Evolutionary conservation across 1,139 yeast genomes (phyloP), one percentile per base, ranked within the genome.

Genomic region (Pichia sp.): DNA sequence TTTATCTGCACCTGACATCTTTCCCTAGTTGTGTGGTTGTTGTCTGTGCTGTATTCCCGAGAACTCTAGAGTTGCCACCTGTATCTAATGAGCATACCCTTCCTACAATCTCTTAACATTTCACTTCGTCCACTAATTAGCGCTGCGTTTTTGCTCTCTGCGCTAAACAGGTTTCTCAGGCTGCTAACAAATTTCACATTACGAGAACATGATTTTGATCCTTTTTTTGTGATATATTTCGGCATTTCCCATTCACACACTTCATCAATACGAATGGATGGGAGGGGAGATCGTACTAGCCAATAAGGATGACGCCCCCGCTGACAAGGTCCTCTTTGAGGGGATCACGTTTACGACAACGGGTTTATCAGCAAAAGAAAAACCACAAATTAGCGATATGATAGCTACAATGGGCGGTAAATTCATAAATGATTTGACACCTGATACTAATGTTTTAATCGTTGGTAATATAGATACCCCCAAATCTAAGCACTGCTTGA

Each of bases 401-500:
- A 70, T 84, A 46, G 65, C 66, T 33, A 67, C 73, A 1, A 73
- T 86, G 72, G 95, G 95, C 1, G 95, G 93, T 0, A 61, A 61
- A 8, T 78, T 77, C 57, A 73, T 73, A 50, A 71, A 73, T 40
- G 85, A 84, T 58, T 69, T 87, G 52, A 81, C 83, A 75, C 76
- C 82, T 44, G 88, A 83, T 61, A 86, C 83, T 9, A 75, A 77
- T 44, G 79, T 77, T 52, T 67, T 88, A 39, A 71, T 88, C 4
- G 93, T 87, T 17, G 95, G 93, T 1, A 75, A 75, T 47, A 63
- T 80, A 31, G 70, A 76, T 53, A 81, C 94, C 0, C 85, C 81
- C 24, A 88, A 88, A 65, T 87, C 82, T 65, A 69, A 69, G 48
- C 87, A 75, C 62, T 82, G 86, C 43, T 77, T 85, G 2, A 70